Evolutionary conservation across 2,329 filamentous ascomycete genomes (phyloP), one percentile per base, ranked within the genome.

Genomic region (Diaporthe sp.): DNA sequence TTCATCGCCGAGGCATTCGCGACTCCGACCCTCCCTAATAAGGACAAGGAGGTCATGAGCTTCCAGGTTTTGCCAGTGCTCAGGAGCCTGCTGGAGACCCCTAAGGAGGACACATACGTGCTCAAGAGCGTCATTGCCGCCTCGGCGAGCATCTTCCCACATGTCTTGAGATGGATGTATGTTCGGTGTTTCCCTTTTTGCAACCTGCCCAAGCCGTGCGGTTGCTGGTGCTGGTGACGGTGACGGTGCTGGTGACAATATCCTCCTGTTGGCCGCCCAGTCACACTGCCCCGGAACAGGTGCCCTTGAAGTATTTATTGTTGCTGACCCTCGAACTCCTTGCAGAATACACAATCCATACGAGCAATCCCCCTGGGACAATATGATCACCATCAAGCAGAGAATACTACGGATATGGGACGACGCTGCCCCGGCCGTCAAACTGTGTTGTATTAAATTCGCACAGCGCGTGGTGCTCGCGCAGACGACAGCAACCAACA

Each of bases 361-460:
- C 85, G 95, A 98, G 81, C 88, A 87, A 53, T 88, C 93, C 73
- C 92, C 93, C 59, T 99, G 97, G 97, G 93, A 97, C 81, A 91
- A 92, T 77, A 97, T 98, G 91, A 89, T 91, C 71, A 90, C 92
- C 15, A 96, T 98, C 84, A 99, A 99, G 86, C 91, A 94, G 72
- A 94, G 92, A 79, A 97, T 99, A 78, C 84, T 99, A 75, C 92
- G 91, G 75, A 92, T 97, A 80, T 98, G 97, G 96, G 96, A 98
- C 79, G 90, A 88, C 56, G 92, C 94, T 25, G 86, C 91, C 19
- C 89, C 93, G 17, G 93, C 94, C 3, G 91, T 98, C 76, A 93
- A 93, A 79, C 93, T 98, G 82, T 97, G 95, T 87, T 98, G 97
- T 86, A 93, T 98, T 88, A 99, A 99, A 84, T 99, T 99, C 83